Base-by-base conservation (phyloP, 176 grass and related monocot genomes). In the Oryza officinalis region DNA sequence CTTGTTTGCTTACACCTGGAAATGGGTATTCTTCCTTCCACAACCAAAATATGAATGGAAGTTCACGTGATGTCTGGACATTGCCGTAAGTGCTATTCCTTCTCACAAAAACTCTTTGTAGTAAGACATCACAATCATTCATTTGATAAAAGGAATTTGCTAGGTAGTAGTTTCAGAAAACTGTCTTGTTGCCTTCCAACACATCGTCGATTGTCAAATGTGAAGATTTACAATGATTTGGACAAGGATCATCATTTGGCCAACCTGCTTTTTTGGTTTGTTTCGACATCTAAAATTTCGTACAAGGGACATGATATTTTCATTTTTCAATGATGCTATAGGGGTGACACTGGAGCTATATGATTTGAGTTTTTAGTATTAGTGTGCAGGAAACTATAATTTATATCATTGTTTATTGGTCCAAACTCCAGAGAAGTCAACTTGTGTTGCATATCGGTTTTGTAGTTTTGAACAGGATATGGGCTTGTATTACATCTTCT, bases 1-100 rank as follows among this genome's bases (percentile, higher is more conserved):
- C 95, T 1, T 98, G 92, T 87, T 91, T 98, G 74, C 95, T 98
- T 82, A 89, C 90, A 80, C 92, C 87, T 41, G 79, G 77, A 46
- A 85, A 80, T 84, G 92, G 90, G 82, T 90, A 91, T 88, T 80
- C 67, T 37, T 86, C 90, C 70, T 50, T 75, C 32, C 14, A 84
- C 46, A 38, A 88, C 17, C 27, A 91, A 76, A 80, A 86, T 81
- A 47, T 77, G 27, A 83, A 77, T 76, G 75, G 66, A 61, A 80
- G 6, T 45, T 77, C 67, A 86, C 79, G 85, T 72, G 88, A 88
- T 35, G 87, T 98, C 74, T 98, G 95, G 95, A 90, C 77, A 44
- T 84, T 98, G 77, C 95, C 95, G 95, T 98, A 87, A 91, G 92
- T 91, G 43, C 45, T 41, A 54, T 54, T 86, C 75, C 31, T 80